Conservation (phyloP, 768 basidiomycete species). For the Megacollybia marginata region DNA sequence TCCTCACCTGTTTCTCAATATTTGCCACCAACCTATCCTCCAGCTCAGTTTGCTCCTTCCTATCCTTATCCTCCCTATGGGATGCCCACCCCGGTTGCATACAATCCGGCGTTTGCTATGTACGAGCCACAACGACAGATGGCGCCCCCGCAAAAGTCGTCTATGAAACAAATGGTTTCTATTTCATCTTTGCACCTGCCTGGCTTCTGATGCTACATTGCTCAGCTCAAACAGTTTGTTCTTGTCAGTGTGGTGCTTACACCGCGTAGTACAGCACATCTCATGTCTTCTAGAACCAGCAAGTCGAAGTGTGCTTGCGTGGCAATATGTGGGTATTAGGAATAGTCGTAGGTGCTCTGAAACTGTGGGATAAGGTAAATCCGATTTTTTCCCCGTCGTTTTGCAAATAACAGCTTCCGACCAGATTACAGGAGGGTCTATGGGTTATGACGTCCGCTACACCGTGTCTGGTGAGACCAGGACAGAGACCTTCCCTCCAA, state of each 20-base stretch:
- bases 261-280: neutral
- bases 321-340: conserved; percentile 26
- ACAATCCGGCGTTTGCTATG: neutral
- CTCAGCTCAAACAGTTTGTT: neutral
- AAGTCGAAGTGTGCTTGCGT: conserved; percentile 19
- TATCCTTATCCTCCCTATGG: neutral
- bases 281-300: conserved; percentile 10
- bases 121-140: neutral
- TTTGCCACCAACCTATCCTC: neutral
- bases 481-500: neutral
- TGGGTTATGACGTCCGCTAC: neutral
- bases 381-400: neutral
- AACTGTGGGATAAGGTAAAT: neutral
- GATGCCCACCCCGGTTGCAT: neutral
- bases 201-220: neutral
- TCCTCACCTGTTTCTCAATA: too few species aligned
- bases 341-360: conserved; percentile 15
- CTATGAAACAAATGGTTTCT: neutral
- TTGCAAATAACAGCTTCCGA: neutral
- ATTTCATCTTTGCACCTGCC: neutral
- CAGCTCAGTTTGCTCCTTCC: neutral
- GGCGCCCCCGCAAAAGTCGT: neutral
- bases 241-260: neutral
- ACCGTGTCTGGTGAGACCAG: neutral
- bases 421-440: neutral